phyloP scores from a whole-genome alignment of 2,329 filamentous ascomycete species.

The Thermochaetoides dissita region DNA sequence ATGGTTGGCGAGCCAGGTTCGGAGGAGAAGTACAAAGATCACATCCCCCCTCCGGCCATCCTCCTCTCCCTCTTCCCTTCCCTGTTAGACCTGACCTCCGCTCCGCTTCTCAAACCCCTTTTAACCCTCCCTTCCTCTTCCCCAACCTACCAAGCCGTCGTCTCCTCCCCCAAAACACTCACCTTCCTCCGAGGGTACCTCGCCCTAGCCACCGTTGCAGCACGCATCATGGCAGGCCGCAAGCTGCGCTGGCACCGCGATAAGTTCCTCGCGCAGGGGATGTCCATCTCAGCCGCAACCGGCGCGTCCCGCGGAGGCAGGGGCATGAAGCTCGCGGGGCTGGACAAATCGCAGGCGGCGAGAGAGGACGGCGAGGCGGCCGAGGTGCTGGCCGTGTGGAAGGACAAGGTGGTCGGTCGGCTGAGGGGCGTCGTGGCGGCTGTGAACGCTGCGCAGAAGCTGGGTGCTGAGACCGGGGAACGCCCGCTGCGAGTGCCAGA shows the following conservation, averaged over 20 bases:
- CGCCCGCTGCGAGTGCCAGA: conserved; percentile 47
- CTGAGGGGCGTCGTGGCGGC: conserved; percentile 59
- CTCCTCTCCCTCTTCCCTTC: conserved; percentile 64
- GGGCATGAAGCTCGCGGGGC: conserved; percentile 72
- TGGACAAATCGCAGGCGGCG: conserved; percentile 70
- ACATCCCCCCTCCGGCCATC: conserved; percentile 77
- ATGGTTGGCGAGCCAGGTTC: too few relatives aligned
- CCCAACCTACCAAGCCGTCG: conserved; percentile 40
- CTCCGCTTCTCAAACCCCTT: conserved; percentile 51
- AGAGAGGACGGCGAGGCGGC: conserved; percentile 76
- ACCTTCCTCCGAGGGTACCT: conserved; percentile 53
- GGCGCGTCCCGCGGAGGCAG: conserved; percentile 46
- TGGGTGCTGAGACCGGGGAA: conserved; percentile 11
- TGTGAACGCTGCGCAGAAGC: conserved; percentile 35
- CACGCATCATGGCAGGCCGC: conserved; percentile 71
- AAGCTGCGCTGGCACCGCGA: conserved; percentile 86
- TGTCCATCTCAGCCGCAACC: conserved; percentile 60
- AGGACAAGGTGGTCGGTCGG: conserved; percentile 52
- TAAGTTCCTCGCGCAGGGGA: conserved; percentile 67
- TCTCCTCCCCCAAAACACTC: conserved; percentile 47
- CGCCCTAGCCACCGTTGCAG: conserved; percentile 50
- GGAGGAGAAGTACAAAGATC: too few relatives aligned
- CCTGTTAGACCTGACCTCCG: conserved; percentile 52
- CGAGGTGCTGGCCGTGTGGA: conserved; percentile 65
- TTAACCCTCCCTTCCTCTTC: conserved; percentile 41